Base-by-base conservation (phyloP, 495 filamentous ascomycete species). In the Pseudotulostoma volvatum region DNA sequence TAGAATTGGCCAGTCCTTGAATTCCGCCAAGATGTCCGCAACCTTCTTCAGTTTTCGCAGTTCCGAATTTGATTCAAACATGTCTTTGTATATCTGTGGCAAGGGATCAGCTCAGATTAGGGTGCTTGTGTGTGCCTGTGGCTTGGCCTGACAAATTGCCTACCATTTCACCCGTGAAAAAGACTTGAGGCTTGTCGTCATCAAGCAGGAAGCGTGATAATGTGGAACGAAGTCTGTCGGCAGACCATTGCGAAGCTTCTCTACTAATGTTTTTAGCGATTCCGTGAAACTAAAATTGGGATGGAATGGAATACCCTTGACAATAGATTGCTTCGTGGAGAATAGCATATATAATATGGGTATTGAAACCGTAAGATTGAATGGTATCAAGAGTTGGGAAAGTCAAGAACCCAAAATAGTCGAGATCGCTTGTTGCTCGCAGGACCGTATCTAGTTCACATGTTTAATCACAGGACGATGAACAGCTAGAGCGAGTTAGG, bases 81-180 rank as follows among this genome's bases (percentile, higher is more conserved):
- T 79, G 52, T 76, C 79, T 4, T 77, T 77, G 56, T 74, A 93
- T 38, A 93, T 68, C 61, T 69, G 23, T 28, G 5, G 38, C 34
- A 40, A 13, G 23, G 9, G 34, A 20, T 18, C 18, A 15, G 9
- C 14, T 1, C n/a, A 4, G 36, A 9, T 3, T 9, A 38, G 16
- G 16, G 35, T 20, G 1, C 9, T 40, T 31, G 9, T 32, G n/a
- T 25, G 15, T 19, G 30, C 34, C 14, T 16, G 8, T 31, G 30
- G 32, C 1, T 33, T 8, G 18, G 30, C 3, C 7, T 11, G 9
- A 14, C 18, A 7, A 38, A 31, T 31, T 17, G 31, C 43, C 51
- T 54, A 73, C 68, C 84, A 92, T 93, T 58, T 96, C 88, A 40
- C 88, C 88, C 0, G 82, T 83, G 61, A 96, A 94, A 43, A 69